phyloP scores from a whole-genome alignment of 2,329 filamentous ascomycete species.

The Colletotrichum tabaci region DNA sequence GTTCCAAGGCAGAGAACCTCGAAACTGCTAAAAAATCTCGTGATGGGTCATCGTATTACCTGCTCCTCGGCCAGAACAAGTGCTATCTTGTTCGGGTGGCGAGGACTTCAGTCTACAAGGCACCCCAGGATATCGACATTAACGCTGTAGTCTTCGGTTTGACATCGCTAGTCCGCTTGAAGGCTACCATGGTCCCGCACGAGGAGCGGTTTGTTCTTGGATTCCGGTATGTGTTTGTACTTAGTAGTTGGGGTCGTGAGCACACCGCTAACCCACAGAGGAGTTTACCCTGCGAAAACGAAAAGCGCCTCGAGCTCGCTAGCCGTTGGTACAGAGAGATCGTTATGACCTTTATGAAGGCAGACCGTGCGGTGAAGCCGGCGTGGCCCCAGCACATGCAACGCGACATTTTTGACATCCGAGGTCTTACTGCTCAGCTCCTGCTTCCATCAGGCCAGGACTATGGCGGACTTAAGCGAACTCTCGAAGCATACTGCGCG shows the following conservation, averaged over 20 bases:
- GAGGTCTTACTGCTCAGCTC: conserved; percentile 66
- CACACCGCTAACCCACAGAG: conserved; percentile 36
- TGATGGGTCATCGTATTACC: conserved; percentile 68
- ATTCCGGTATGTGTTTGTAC: conserved; percentile 61
- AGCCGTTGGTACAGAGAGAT: conserved; percentile 69
- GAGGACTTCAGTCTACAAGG: conserved; percentile 58
- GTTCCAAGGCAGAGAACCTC: conserved; percentile 57
- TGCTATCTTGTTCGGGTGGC: conserved; percentile 68
- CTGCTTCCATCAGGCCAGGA: conserved; percentile 69
- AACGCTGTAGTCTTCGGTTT: conserved; percentile 67
- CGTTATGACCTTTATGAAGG: conserved; percentile 67
- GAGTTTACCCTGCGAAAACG: conserved; percentile 43
- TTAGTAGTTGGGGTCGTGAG: conserved; percentile 42
- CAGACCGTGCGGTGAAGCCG: conserved; percentile 70
- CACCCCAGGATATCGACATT: conserved; percentile 63
- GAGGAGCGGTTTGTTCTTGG: conserved; percentile 70
- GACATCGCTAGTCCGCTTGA: conserved; percentile 66
- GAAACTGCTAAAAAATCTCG: conserved; percentile 62
- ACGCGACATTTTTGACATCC: conserved; percentile 66
- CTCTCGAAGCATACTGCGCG: conserved; percentile 68
- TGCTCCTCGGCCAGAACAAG: conserved; percentile 68
- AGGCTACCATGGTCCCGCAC: conserved; percentile 64
- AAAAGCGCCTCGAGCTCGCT: conserved; percentile 65
- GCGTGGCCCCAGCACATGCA: conserved; percentile 72
- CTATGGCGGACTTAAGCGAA: conserved; percentile 68